A percentile compares a stretch with the other conserved stretches of the same genome.
phyloP scores from a whole-genome alignment of 1,284 basidiomycete species.

The Mycosarcoma maydis region DNA sequence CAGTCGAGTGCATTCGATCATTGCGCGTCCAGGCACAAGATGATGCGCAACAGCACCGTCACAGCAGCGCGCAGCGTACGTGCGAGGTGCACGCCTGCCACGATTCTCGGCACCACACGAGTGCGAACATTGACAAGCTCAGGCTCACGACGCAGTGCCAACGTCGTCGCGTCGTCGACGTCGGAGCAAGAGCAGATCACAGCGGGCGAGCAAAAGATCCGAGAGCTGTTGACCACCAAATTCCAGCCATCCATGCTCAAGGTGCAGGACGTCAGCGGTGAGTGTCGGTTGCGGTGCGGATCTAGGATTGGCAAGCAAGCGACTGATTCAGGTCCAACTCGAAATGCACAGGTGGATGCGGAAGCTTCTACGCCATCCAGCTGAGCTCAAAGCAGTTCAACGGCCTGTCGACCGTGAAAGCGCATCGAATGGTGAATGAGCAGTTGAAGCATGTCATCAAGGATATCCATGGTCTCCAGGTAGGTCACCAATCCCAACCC shows the following conservation, averaged over 20 bases:
- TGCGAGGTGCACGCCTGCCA: neutral
- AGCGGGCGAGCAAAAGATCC: constrained; percentile 70
- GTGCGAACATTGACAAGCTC: neutral
- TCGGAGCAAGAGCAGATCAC: constrained; percentile 3
- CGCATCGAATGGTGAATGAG: constrained; percentile 90
- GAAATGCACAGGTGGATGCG: constrained; percentile 77
- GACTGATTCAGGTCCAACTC: constrained; percentile 46
- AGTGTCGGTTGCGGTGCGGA: constrained; percentile 60
- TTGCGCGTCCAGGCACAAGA: no score
- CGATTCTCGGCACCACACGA: no score
- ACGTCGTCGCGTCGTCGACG: neutral
- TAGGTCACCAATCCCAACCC: constrained; percentile 69
- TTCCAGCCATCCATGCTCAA: constrained; percentile 74
- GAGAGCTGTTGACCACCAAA: constrained; percentile 76
- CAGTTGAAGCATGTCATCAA: constrained; percentile 88
- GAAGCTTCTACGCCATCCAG: constrained; percentile 91
- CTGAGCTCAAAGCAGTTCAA: constrained; percentile 86
- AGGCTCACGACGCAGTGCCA: constrained; percentile 2
- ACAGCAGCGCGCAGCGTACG: neutral
- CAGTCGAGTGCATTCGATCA: no score
- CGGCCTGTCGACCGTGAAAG: constrained; percentile 86
- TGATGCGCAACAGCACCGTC: constrained; percentile 8
- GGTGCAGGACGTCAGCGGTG: constrained; percentile 63
- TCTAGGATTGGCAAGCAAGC: no score
- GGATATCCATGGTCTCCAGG: constrained; percentile 93